Evolutionary conservation across 208 protist species (phyloP).

Genomic region (Eutreptiella sp.): DNA sequence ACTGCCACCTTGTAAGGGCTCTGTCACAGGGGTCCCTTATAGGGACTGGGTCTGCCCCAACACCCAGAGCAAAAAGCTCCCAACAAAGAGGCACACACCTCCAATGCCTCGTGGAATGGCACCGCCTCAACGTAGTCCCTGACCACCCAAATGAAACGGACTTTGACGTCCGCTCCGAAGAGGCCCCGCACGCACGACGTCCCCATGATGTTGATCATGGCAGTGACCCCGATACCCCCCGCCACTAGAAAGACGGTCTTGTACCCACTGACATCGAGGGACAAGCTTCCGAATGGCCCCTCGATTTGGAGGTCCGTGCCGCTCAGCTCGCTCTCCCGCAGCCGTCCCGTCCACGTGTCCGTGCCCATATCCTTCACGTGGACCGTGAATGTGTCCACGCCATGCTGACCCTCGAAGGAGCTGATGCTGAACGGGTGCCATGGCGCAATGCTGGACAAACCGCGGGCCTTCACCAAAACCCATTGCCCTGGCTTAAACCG

Average conservation of each 20-base stretch:
- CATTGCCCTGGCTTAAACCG: neutral
- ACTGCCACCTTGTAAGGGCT: no score
- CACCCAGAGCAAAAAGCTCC: no score
- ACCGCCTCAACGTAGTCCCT: neutral
- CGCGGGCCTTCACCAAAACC: neutral
- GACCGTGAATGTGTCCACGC: neutral
- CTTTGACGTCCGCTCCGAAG: neutral
- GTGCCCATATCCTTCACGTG: slow-evolving; percentile 2
- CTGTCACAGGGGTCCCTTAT: no score
- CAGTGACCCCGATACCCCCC: slow-evolving; percentile 15
- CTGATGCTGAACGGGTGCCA: slow-evolving; percentile 23
- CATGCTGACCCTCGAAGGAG: neutral
- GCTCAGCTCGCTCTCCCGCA: no score
- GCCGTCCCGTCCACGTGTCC: neutral
- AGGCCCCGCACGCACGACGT: neutral
- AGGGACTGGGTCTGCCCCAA: no score
- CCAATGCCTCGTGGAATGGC: neutral
- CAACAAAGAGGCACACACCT: no score
- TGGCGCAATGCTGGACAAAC: neutral
- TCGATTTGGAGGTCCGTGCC: slow-evolving; percentile 10
- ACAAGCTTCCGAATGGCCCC: neutral
- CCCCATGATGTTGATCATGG: neutral
- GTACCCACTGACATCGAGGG: neutral
- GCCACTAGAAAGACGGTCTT: neutral
- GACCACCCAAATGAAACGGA: slow-evolving; percentile 3